Evolutionary conservation across 2,329 filamentous ascomycete species (phyloP), one percentile per base, ranked within the genome.

Genomic region (Didymella segeticola): DNA sequence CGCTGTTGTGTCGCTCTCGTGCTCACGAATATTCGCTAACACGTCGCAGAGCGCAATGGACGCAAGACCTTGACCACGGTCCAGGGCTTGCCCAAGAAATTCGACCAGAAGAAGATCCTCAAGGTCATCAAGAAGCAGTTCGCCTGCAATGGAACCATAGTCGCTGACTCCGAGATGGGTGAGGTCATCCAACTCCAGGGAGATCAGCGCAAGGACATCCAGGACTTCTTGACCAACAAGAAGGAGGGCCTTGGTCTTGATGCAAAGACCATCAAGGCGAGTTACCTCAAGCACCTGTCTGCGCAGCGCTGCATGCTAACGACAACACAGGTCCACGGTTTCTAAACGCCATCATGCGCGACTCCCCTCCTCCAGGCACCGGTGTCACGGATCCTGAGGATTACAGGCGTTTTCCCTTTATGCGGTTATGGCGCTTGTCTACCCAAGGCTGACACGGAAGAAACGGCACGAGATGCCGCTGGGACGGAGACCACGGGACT

Each of bases 111-210:
- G 88, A 97, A 97, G 84, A 97, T 99, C 78, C 88, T 99, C 74
- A 97, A 97, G 85, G 93, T 96, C 80, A 96, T 98, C 85, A 98
- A 98, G 89, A 98, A 98, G 87, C 95, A 96, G 78, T 98, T 98
- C 75, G 93, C 95, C 80, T 98, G 93, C 91, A 98, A 99, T 97
- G 95, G 95, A 86, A 98, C 93, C 82, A 96, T 98, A 79, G 93
- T 98, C 80, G 87, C 87, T 76, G 93, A 98, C 81, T 86, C 85
- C 70, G 92, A 96, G 81, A 96, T 97, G 91, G 93, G 93, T 77
- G 93, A 98, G 85, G 93, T 98, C 85, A 97, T 99, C 77, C 95
- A 99, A 85, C 89, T 99, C 75, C 95, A 99, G 81, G 95, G 95
- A 74, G 95, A 99, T 79, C 95, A 99, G 85, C 93, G 95, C 81